Base-by-base conservation (phyloP, 805 yeast species). In the Wickerhamiella nectarea region DNA sequence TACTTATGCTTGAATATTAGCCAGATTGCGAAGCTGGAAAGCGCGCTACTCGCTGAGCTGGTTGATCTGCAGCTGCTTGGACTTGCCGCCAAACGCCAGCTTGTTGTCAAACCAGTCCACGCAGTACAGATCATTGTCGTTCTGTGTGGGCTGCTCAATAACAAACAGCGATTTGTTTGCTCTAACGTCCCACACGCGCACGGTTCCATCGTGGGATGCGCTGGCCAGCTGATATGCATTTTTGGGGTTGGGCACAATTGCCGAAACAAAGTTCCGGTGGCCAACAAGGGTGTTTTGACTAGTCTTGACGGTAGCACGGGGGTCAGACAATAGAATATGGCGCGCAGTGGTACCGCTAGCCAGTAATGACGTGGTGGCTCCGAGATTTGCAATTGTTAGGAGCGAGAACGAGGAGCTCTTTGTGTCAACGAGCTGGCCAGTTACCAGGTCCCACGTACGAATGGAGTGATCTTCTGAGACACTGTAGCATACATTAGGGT, bases 301-400 rank as follows among this genome's bases (percentile, higher is more conserved):
- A 6, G 76, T 71, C 5, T 74, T 67, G 2, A 79, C 69, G 0
- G 75, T 62, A 2, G 71, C 70, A 59, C 98, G 74, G 36, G 97
- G 96, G 60, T 91, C 98, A 57, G 85, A 94, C 48, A 91, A 68
- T 44, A 86, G 79, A 50, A 91, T 87, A 62, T 91, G 97, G 63
- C 98, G 80, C n/a, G 96, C 96, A 10, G 95, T 80, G 1, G 96
- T 85, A n/a, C 98, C 98, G 46, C 89, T 75, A 7, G 87, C 94
- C 24, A 91, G 64, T 44, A 91, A 66, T 11, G 56, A 57, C 49
- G 82, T 74, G 43, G 78, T 65, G 41, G 73, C 68, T 6, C 82
- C 75, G 48, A 91, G 67, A 52, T 78, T 78, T 24, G 77, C 68
- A 22, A 87, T 63, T 0, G 95, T 82, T 36, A 87, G 69, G 50